Conservation (phyloP, 352 stramenopile genomes). For the Pythium utonaiense region DNA sequence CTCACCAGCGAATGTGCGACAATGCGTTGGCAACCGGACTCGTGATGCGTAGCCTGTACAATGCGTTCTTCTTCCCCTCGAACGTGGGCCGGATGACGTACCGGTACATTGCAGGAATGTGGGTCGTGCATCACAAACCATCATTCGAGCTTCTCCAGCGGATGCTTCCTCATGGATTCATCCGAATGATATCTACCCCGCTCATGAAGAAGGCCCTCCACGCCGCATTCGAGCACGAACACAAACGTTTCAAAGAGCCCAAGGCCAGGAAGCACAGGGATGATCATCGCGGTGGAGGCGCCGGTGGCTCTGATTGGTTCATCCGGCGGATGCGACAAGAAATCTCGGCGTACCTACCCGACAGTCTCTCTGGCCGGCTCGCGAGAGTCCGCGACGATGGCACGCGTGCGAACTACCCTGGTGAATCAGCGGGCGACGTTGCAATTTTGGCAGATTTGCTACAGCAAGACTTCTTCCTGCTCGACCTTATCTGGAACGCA, state of each 20-base stretch:
- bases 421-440: conserved; percentile 68
- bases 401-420: conserved; percentile 62
- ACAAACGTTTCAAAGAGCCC: conserved; percentile 6
- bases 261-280: conserved; percentile 15
- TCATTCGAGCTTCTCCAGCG: conserved; percentile 67
- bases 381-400: conserved; percentile 33
- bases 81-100: conserved; percentile 61
- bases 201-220: conserved; percentile 57
- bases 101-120: conserved; percentile 73
- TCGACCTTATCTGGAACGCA: conserved; percentile 80
- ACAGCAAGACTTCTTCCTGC: conserved; percentile 67
- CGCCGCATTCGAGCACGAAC: neutral
- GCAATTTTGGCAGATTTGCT: conserved; percentile 61
- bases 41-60: conserved; percentile 53
- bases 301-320: conserved; percentile 43
- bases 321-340: conserved; percentile 68
- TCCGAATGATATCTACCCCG: conserved; percentile 68
- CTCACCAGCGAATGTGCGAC: conserved; percentile 66
- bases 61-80: conserved; percentile 64
- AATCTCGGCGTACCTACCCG: conserved; percentile 39
- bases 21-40: conserved; percentile 57
- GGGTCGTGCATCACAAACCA: conserved; percentile 67
- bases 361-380: conserved; percentile 14
- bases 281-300: conserved; percentile 5
- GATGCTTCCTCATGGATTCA: conserved; percentile 66